Conservation (phyloP, 2,329 filamentous ascomycete species). For the Botrytis galanthina region DNA sequence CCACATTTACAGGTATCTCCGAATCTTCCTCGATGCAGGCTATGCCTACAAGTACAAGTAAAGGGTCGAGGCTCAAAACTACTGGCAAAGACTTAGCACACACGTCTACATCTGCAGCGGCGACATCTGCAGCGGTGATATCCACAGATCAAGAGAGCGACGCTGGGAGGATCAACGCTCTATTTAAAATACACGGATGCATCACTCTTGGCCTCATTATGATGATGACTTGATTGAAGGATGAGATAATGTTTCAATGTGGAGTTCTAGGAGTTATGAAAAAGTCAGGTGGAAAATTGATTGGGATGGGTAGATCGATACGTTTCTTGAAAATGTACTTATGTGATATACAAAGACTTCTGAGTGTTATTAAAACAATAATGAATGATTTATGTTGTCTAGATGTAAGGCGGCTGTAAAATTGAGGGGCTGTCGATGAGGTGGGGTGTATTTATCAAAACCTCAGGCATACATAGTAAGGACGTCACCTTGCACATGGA, state of each 20-base stretch:
- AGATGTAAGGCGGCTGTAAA: not conserved
- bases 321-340: not conserved
- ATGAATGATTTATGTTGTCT: not conserved
- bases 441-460: not conserved
- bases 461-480: constrained; percentile 7
- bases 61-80: not conserved
- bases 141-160: not conserved
- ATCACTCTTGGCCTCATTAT: not conserved
- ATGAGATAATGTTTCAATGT: not conserved
- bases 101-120: not conserved
- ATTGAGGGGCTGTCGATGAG: not conserved
- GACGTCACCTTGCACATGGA: constrained; percentile 20
- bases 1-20: constrained; percentile 26
- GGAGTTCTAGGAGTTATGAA: not conserved
- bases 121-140: not conserved
- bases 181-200: not conserved
- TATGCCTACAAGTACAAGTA: constrained; percentile 29
- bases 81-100: not conserved
- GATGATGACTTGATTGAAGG: not conserved
- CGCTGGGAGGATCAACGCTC: not conserved
- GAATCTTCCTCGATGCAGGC: constrained; percentile 28
- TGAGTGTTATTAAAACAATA: not conserved
- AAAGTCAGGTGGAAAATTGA: not conserved
- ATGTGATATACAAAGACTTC: not conserved
- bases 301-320: not conserved